phyloP scores from a whole-genome alignment of 441 rosid genomes.

The Populus hybrid region DNA sequence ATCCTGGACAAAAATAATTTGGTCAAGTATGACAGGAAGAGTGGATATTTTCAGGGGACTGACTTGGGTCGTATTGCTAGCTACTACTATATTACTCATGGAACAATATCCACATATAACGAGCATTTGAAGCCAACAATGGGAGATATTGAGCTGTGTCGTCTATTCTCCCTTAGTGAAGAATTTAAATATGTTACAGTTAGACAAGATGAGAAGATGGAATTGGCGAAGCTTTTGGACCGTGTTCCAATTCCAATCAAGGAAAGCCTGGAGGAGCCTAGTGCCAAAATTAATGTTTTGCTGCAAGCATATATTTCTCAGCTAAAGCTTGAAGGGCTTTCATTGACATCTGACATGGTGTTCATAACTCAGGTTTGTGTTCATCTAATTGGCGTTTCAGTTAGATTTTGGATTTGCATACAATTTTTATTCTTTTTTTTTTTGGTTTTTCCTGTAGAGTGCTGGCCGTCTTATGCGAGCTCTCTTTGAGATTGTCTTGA shows the following conservation, averaged over 20 bases:
- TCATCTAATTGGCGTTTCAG: constrained; percentile 7
- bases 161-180: constrained; percentile 80
- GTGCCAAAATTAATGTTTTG: constrained; percentile 94
- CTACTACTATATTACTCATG: constrained; percentile 87
- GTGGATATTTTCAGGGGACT: constrained; percentile 93
- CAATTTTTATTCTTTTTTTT: constrained; percentile 6
- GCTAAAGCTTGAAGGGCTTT: constrained; percentile 95
- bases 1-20: constrained; percentile 84
- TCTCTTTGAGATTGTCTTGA: constrained; percentile 85
- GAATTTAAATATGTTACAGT: constrained; percentile 94
- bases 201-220: constrained; percentile 99
- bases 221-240: constrained; percentile 84
- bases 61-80: constrained; percentile 98
- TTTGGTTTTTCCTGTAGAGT: constrained; percentile 40
- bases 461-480: constrained; percentile 95
- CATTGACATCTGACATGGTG: constrained; percentile 94
- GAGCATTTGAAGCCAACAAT: constrained; percentile 94
- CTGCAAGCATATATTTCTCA: constrained; percentile 93
- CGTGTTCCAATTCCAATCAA: constrained; percentile 95
- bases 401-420: constrained; percentile 4
- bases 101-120: constrained; percentile 87
- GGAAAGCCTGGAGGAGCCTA: constrained; percentile 94
- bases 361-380: constrained; percentile 79
- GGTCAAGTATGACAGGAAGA: constrained; percentile 86
- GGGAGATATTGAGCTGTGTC: constrained; percentile 93